Evolutionary conservation across 352 stramenopile genomes (phyloP).

Genomic region (Phytophthora niederhauseri): DNA sequence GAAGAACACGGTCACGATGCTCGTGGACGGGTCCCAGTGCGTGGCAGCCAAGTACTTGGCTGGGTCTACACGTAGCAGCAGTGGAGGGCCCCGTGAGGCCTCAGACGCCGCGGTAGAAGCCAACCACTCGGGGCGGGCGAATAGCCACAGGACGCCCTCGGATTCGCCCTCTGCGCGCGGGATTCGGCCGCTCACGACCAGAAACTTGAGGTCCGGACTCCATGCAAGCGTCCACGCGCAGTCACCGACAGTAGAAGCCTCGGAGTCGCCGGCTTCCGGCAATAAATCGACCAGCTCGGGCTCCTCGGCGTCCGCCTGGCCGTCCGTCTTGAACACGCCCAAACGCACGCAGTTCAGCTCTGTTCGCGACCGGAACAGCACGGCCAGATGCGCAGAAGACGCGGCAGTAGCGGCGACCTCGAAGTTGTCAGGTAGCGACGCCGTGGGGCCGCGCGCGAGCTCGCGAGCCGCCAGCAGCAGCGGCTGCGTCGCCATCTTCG

Average conservation of each 20-base stretch:
- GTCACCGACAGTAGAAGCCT: not conserved
- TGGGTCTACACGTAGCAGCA: constrained; percentile 46
- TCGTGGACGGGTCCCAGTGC: constrained; percentile 43
- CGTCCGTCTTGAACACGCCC: constrained; percentile 38
- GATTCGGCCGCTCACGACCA: constrained; percentile 50
- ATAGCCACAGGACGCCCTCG: constrained; percentile 52
- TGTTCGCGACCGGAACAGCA: constrained; percentile 41
- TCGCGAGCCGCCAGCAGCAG: constrained; percentile 48
- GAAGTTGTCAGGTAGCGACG: not conserved
- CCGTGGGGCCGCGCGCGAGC: constrained; percentile 28
- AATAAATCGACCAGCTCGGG: constrained; percentile 33
- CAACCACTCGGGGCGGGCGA: constrained; percentile 48
- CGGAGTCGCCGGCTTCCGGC: not conserved
- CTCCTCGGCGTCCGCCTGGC: not conserved
- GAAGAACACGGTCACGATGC: constrained; percentile 54
- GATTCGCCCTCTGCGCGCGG: constrained; percentile 17
- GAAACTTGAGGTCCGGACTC: constrained; percentile 59
- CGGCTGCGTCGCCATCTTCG: constrained; percentile 26
- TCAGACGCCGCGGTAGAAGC: not conserved
- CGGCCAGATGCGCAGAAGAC: constrained; percentile 31
- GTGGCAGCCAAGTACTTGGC: constrained; percentile 44
- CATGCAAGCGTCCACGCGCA: constrained; percentile 44
- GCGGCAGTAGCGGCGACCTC: constrained; percentile 26
- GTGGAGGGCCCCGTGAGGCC: constrained; percentile 12
- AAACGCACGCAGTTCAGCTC: constrained; percentile 34